Evolutionary conservation across 1,139 yeast genomes (phyloP), one percentile per base, ranked within the genome.

Genomic region (Magnusiomyces tetraspermus): DNA sequence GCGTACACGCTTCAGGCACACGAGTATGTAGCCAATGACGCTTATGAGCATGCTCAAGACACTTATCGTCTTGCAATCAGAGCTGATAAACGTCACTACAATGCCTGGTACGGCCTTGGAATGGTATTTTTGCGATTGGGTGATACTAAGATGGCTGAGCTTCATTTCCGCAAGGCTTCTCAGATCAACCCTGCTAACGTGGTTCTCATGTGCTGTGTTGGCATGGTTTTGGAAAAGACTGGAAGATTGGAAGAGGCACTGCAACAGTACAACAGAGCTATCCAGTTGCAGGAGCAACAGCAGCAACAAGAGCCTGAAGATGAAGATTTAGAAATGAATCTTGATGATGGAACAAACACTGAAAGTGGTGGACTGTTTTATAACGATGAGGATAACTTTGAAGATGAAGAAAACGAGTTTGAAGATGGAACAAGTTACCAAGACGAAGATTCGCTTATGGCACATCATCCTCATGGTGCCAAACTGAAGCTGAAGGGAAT

Each of bases 1-100:
- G 96, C 96, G 0, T 85, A 87, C 64, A 90, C 97, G 0, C 74
- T 94, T 54, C 89, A 86, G 70, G 99, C 97, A 0, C 98, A 94
- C 67, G 99, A 94, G 68, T 82, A 79, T 63, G 82, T 88, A 44
- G 79, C 92, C 4, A 87, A 81, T 63, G 98, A 94, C 68, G 89
- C 95, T 49, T 87, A 84, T 68, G 97, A 90, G 64, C 80, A 83
- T 68, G 97, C 98, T 0, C 77, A 86, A 58, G 88, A 84, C 56
- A 80, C 87, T 58, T 94, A 89, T 74, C 71, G 97, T 42, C 74
- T 77, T 57, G 94, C 97, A 10, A 75, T 92, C 47, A 71, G 85
- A 19, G 76, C 83, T 46, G 96, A 92, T 63, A 76, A 83, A 49
- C 76, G 92, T 55, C 97, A 89, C 66, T 92, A 90, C 67, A 92